phyloP scores from a whole-genome alignment of 2,329 filamentous ascomycete genomes.

The Anisogramma anomala region DNA sequence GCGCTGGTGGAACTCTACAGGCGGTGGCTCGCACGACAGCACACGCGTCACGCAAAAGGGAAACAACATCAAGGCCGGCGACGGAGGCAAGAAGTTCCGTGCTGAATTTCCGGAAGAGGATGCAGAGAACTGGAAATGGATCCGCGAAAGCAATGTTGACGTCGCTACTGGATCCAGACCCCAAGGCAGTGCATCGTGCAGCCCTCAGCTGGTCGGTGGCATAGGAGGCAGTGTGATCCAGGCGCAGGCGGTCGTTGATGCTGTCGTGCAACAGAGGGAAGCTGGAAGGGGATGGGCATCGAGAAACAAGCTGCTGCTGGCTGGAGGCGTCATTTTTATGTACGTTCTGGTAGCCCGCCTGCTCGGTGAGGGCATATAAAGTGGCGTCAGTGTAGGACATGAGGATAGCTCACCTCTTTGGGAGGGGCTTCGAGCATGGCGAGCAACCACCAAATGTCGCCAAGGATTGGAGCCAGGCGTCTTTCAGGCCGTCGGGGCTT shows the following conservation, averaged over 20 bases:
- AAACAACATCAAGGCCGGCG: constrained; percentile 71
- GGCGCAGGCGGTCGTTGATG: constrained; percentile 65
- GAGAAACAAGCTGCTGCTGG: constrained; percentile 66
- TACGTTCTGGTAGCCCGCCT: constrained; percentile 77
- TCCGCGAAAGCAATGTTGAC: constrained; percentile 73
- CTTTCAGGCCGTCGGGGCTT: no score
- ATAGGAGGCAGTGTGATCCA: constrained; percentile 50
- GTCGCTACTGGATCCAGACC: constrained; percentile 57
- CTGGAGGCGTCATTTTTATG: constrained; percentile 58
- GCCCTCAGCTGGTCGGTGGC: constrained; percentile 43
- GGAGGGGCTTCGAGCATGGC: no score
- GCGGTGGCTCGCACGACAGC: constrained; percentile 61
- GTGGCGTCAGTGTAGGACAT: not conserved
- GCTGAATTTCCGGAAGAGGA: constrained; percentile 85
- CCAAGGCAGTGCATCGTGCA: constrained; percentile 36
- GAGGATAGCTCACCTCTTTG: not conserved
- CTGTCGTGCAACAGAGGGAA: constrained; percentile 61
- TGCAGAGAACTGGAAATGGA: constrained; percentile 83
- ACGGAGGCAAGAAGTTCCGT: constrained; percentile 83
- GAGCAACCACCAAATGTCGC: no score
- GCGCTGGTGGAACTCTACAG: constrained; percentile 94
- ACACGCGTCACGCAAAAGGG: constrained; percentile 47
- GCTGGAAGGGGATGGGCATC: constrained; percentile 74
- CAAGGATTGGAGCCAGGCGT: no score
- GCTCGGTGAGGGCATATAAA: constrained; percentile 38